A percentile compares a stretch with the other conserved stretches of the same genome.
These are phyloP conservation scores for Helianthus tuberosus DNA, from an alignment of 129 eudicot species.

Conservation along the genomic window DNA sequence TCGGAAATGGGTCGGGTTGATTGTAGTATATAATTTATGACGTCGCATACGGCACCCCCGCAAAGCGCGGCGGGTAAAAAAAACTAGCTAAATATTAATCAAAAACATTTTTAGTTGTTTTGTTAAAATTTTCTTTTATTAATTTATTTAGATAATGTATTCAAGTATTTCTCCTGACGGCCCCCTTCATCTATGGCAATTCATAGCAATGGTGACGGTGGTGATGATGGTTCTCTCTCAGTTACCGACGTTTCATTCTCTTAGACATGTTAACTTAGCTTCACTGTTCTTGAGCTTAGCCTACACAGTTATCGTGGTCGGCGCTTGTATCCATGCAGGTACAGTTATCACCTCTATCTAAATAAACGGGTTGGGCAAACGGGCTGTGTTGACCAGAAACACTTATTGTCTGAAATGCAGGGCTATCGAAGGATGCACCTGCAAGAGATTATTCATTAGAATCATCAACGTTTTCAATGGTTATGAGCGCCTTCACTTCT, in stretches of 20 bases:
- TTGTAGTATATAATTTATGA: too few relatives aligned
- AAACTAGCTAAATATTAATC: too few relatives aligned
- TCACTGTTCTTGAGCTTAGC: constrained; percentile 80
- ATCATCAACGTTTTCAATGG: constrained; percentile 43
- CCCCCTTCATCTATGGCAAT: constrained; percentile 63
- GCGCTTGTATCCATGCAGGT: constrained; percentile 85
- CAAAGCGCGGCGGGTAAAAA: too few relatives aligned
- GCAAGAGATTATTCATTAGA: constrained; percentile 79
- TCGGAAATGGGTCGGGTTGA: too few relatives aligned
- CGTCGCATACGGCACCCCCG: too few relatives aligned
- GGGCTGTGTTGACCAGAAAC: background rate
- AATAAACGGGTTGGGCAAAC: background rate
- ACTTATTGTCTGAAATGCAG: constrained; percentile 35
- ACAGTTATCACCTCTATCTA: background rate
- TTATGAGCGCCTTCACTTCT: constrained; percentile 79
- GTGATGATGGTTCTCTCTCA: constrained; percentile 87
- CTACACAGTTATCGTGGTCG: constrained; percentile 74
- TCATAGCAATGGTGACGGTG: constrained; percentile 87
- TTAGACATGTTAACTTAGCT: constrained; percentile 80
- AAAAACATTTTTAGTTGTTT: background rate
- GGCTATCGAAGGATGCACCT: constrained; percentile 67
- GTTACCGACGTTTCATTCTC: constrained; percentile 87
- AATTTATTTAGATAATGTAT: constrained; percentile 63
- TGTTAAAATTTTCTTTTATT: background rate
- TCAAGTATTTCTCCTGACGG: constrained; percentile 67